These are phyloP conservation scores for Arctostaphylos glauca DNA, from an alignment of 148 eudicot species.

Conservation along the genomic window DNA sequence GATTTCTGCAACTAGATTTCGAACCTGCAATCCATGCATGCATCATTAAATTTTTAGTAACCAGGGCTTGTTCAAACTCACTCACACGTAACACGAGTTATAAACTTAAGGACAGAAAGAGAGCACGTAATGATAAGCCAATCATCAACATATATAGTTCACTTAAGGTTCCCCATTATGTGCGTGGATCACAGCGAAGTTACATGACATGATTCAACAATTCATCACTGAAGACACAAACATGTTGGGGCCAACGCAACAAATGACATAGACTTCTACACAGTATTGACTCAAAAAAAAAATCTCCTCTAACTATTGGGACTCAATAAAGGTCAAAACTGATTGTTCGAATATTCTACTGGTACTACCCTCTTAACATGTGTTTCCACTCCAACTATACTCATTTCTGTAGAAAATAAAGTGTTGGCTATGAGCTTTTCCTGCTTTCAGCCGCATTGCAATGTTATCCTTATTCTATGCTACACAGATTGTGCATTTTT, in stretches of 20 bases:
- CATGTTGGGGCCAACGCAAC: not conserved
- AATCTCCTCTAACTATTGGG: not conserved
- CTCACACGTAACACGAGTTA: not conserved
- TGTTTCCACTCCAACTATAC: too few relatives aligned
- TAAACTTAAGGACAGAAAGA: not conserved
- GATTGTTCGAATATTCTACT: not conserved
- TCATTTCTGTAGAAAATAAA: too few relatives aligned
- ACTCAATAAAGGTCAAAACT: not conserved
- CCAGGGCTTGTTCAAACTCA: not conserved
- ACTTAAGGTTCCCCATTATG: not conserved
- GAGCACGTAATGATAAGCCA: not conserved
- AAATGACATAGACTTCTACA: not conserved
- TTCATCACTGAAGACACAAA: not conserved
- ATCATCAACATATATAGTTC: not conserved
- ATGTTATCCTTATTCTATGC: too few relatives aligned
- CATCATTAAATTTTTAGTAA: not conserved
- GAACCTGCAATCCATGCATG: constrained; percentile 52
- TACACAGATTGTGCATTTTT: too few relatives aligned
- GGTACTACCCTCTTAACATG: too few relatives aligned
- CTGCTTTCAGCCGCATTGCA: too few relatives aligned
- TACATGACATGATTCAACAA: too few relatives aligned
- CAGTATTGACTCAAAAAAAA: not conserved
- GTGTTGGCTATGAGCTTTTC: too few relatives aligned
- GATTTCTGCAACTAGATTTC: constrained; percentile 94
- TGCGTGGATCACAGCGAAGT: too few relatives aligned